A percentile compares a stretch with the other conserved stretches of the same genome.
Evolutionary conservation across 352 stramenopile species (phyloP).

Genomic region (Globisporangium paddicum): DNA sequence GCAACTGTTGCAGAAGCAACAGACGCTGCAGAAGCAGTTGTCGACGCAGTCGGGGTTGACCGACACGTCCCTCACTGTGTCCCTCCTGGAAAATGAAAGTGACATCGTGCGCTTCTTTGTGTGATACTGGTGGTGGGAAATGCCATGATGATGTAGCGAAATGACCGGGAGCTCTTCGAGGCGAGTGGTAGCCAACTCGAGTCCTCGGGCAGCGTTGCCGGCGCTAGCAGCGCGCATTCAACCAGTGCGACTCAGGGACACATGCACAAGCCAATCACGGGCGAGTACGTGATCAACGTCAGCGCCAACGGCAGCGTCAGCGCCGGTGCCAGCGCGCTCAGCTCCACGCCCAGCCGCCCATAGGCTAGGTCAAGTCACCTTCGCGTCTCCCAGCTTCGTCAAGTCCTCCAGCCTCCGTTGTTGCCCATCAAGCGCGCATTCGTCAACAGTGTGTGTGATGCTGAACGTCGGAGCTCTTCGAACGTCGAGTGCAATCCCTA

Average conservation of each 20-base stretch:
- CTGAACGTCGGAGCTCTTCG: background rate
- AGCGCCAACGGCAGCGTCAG: slow-evolving; percentile 15
- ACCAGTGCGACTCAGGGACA: slow-evolving; percentile 6
- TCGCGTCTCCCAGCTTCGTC: background rate
- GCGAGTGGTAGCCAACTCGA: slow-evolving; percentile 8
- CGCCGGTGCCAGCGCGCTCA: slow-evolving; percentile 4
- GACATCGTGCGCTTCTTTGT: slow-evolving; percentile 22
- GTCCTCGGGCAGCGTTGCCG: background rate
- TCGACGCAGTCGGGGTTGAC: slow-evolving; percentile 11
- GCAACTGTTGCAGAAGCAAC: slow-evolving; percentile 7
- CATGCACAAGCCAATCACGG: slow-evolving; percentile 11
- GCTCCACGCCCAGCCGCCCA: background rate
- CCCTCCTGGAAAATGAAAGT: slow-evolving; percentile 13
- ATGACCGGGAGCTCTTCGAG: slow-evolving; percentile 20
- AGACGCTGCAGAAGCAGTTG: slow-evolving; percentile 17
- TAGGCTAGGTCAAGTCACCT: background rate
- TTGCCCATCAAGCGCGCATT: background rate
- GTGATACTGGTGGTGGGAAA: background rate
- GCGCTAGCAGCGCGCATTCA: slow-evolving; percentile 1
- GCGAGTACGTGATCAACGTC: slow-evolving; percentile 22
- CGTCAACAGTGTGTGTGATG: background rate
- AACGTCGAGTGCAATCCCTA: background rate
- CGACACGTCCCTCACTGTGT: slow-evolving; percentile 12
- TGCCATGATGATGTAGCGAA: slow-evolving; percentile 14
- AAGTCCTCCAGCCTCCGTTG: no score